phyloP scores from a whole-genome alignment of 441 rosid genomes.

The Pelargonium fulgidum region DNA sequence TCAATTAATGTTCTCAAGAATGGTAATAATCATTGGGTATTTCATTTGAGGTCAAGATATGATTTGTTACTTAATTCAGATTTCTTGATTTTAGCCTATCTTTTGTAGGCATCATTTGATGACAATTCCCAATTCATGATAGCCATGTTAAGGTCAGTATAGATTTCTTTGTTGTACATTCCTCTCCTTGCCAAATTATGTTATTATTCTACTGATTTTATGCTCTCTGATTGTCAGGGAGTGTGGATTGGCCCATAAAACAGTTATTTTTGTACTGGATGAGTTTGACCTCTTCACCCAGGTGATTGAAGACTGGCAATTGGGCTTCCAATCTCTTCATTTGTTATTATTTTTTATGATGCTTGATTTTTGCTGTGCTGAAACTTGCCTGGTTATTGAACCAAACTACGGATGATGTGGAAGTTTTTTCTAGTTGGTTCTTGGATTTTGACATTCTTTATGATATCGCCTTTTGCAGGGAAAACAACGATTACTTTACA shows the following conservation, averaged over 20 bases:
- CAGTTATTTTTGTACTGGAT: slow-evolving; percentile 72
- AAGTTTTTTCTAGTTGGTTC: neutral
- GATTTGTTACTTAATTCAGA: neutral
- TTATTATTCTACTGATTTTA: slow-evolving; percentile 17
- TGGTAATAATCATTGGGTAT: slow-evolving; percentile 35
- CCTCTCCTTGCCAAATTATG: neutral
- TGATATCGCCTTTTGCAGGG: slow-evolving; percentile 44
- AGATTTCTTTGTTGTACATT: slow-evolving; percentile 14
- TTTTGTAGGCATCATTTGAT: slow-evolving; percentile 77
- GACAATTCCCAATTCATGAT: slow-evolving; percentile 82
- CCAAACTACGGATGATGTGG: neutral
- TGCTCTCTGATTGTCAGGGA: slow-evolving; percentile 50
- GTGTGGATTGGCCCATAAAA: slow-evolving; percentile 94
- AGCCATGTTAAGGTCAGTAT: slow-evolving; percentile 66
- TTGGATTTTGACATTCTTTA: neutral
- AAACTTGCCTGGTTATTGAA: neutral
- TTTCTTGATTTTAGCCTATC: neutral
- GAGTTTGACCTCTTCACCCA: slow-evolving; percentile 92
- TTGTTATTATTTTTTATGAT: slow-evolving; percentile 3
- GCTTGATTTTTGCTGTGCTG: neutral
- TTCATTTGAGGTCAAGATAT: slow-evolving; percentile 16
- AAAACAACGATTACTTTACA: slow-evolving; percentile 80
- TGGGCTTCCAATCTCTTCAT: slow-evolving; percentile 6
- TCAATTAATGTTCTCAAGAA: slow-evolving; percentile 72
- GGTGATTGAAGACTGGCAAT: slow-evolving; percentile 29